Evolutionary conservation across 495 filamentous ascomycete species (phyloP).

Genomic region (Penicillium coffeae): DNA sequence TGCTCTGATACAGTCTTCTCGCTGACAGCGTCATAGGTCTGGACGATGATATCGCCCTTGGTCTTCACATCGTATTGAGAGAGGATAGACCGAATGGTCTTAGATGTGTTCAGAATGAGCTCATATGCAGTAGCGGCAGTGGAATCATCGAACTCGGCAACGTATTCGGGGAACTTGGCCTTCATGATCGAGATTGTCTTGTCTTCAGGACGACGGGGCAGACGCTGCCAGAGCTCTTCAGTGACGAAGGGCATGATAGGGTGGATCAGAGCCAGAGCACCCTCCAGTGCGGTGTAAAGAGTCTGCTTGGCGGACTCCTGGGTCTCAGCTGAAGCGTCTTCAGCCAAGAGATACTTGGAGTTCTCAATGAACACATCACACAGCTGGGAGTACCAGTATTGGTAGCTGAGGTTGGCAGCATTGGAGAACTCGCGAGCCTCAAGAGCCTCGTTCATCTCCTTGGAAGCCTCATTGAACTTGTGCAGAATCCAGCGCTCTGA

Average conservation of each 20-base stretch:
- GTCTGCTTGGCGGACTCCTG: conserved; percentile 59
- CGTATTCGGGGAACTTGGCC: conserved; percentile 59
- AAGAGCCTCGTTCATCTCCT: conserved; percentile 67
- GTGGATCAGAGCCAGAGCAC: conserved; percentile 62
- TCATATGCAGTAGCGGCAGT: conserved; percentile 61
- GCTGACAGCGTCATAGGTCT: conserved; percentile 53
- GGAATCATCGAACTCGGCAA: conserved; percentile 52
- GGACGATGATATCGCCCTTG: conserved; percentile 53
- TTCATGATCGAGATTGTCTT: conserved; percentile 63
- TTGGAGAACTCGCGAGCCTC: conserved; percentile 67
- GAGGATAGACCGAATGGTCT: conserved; percentile 54
- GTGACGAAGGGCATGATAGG: conserved; percentile 80
- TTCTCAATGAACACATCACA: conserved; percentile 74
- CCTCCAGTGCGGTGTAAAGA: conserved; percentile 67
- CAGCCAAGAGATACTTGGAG: conserved; percentile 67
- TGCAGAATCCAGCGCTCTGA: conserved; percentile 84
- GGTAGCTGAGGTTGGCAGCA: conserved; percentile 59
- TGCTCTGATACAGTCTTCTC: conserved; percentile 55
- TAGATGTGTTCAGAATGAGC: conserved; percentile 57
- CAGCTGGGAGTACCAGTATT: conserved; percentile 65
- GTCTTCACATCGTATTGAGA: conserved; percentile 59
- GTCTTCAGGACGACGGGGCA: conserved; percentile 62
- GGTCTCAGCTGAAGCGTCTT: conserved; percentile 52
- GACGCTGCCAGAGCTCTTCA: conserved; percentile 75
- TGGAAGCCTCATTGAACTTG: conserved; percentile 69